Base-by-base conservation (phyloP, 805 yeast genomes). In the Zygoascus flipseniorum region DNA sequence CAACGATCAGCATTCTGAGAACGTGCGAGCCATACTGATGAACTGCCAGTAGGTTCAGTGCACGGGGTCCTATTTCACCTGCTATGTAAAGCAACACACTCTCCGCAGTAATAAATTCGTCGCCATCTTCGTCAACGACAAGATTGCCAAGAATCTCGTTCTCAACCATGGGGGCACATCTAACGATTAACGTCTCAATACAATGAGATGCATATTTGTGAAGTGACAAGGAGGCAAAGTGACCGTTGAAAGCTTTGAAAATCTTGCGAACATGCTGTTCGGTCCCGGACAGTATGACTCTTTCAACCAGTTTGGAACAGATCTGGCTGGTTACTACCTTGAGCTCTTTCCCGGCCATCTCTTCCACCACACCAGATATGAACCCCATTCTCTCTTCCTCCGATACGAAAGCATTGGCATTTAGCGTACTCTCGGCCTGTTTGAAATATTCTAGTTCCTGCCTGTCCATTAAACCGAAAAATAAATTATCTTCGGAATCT, bases 141-240 rank as follows among this genome's bases (percentile, higher is more conserved):
- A 45, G 19, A 23, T 75, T 76, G 2, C 73, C 72, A 48, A 83
- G 68, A 31, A 87, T 63, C 65, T 89, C 96, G 59, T 81, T 80
- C 65, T 87, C 96, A 13, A 86, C 76, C 52, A 85, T 66, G 0
- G 86, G 80, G 2, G 96, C 92, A 51, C 81, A 68, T 66, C 92
- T 75, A 31, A 85, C 86, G 31, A 92, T 68, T 39, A 89, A 73
- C 0, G 98, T 87, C 67, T 92, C 98, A 52, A 89, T 73, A 56
- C 95, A 95, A 68, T 93, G 99, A 0, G 97, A 90, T 1, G 97
- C 82, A 65, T 89, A 92, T 66, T 90, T 89, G 63, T 93, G 97
- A 60, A 82, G 82, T 2, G 93, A 79, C 58, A 90, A 74, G 19
- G 83, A 80, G n/a, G 77, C 80, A 60, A 87, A 85, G 58, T 85